These are phyloP conservation scores for Pterocarpus macrocarpus DNA, from an alignment of 306 rosid genomes.

Conservation along the genomic window DNA sequence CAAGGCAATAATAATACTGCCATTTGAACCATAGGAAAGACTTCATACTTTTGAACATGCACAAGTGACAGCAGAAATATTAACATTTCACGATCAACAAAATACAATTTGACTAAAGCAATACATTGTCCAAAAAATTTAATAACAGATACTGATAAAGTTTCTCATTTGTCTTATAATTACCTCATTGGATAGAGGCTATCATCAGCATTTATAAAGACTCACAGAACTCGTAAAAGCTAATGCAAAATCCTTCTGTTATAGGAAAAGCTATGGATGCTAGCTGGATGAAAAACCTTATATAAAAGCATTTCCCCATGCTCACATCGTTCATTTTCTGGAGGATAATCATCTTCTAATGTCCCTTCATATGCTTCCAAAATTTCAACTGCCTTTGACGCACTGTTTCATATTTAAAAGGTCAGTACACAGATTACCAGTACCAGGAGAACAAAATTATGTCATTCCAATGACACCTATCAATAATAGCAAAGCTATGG, in stretches of 20 bases:
- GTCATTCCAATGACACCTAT: conserved; percentile 17
- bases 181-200: too few species aligned
- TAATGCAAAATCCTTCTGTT: too few species aligned
- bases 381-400: conserved; percentile 93
- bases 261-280: too few species aligned
- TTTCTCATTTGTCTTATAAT: neutral
- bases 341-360: conserved; percentile 94
- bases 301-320: conserved; percentile 98
- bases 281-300: conserved; percentile 63
- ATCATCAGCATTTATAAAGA: too few species aligned
- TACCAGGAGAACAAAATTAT: conserved; percentile 20
- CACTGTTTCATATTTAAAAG: conserved; percentile 58
- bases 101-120: neutral
- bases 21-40: neutral
- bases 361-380: conserved; percentile 99
- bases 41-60: conserved; percentile 34
- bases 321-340: conserved; percentile 95
- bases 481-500: neutral
- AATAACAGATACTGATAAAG: neutral
- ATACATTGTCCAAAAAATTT: conserved; percentile 2
- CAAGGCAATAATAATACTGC: neutral
- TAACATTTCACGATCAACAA: conserved; percentile 29
- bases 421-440: conserved; percentile 11
- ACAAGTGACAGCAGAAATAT: conserved; percentile 25
- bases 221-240: too few species aligned